Conservation (phyloP, 345 rosid genomes). For the Salix caprea region DNA sequence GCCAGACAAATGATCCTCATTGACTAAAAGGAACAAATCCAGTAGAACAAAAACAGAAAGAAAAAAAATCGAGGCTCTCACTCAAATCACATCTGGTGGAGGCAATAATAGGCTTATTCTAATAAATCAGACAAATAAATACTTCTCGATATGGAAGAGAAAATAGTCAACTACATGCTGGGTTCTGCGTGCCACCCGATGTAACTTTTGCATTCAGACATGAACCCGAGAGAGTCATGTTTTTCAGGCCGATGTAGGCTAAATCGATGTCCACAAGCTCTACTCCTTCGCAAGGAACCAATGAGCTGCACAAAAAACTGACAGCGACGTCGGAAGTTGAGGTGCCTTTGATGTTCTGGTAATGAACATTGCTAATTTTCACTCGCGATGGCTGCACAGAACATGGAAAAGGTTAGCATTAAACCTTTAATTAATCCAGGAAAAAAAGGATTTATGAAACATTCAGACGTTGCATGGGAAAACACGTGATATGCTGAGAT, state of each 20-base stretch:
- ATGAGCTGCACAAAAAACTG: slow-evolving; percentile 28
- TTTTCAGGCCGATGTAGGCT: background rate
- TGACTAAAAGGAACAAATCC: too few species aligned
- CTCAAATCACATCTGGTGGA: too few species aligned
- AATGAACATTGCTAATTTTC: slow-evolving; percentile 28
- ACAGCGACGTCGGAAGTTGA: slow-evolving; percentile 26
- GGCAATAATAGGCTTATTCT: too few species aligned
- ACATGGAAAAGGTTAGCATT: too few species aligned
- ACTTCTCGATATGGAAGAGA: too few species aligned
- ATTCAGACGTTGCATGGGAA: background rate
- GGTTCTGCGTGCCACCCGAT: slow-evolving; percentile 13
- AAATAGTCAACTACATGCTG: background rate
- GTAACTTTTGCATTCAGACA: slow-evolving; percentile 23
- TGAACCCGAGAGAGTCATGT: background rate
- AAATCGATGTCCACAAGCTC: slow-evolving; percentile 27
- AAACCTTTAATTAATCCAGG: too few species aligned
- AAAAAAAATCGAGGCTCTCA: too few species aligned
- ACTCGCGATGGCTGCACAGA: slow-evolving; percentile 30
- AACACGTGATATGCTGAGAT: too few species aligned
- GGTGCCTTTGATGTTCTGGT: slow-evolving; percentile 36
- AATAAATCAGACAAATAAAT: too few species aligned
- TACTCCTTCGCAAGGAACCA: slow-evolving; percentile 23
- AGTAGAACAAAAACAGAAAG: too few species aligned
- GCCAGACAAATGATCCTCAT: too few species aligned
- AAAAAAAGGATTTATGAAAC: too few species aligned